phyloP scores from a whole-genome alignment of 257 asterid genomes.

The Craterostigma plantagineum region DNA sequence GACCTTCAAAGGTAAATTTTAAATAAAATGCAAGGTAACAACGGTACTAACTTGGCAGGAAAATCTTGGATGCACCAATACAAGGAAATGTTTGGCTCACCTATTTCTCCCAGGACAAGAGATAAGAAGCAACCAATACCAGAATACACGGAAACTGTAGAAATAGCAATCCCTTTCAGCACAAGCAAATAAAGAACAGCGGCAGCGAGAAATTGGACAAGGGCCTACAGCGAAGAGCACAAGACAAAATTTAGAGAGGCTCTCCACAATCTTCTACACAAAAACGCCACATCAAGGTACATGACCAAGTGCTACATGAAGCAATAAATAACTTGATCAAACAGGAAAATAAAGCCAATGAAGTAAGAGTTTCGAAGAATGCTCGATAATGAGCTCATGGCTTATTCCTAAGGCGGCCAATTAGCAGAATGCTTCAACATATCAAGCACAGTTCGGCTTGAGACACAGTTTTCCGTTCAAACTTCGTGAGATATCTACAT shows the following conservation, averaged over 20 bases:
- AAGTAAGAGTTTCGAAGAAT: background rate
- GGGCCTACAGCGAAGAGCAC: slow-evolving; percentile 26
- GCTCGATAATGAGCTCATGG: too few species aligned
- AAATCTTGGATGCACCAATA: background rate
- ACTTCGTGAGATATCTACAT: too few species aligned
- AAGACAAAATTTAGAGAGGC: background rate
- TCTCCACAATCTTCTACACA: background rate
- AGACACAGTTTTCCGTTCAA: too few species aligned
- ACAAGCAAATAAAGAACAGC: slow-evolving; percentile 17
- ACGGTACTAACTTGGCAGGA: background rate
- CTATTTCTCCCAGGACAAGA: slow-evolving; percentile 57
- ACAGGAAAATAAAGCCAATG: background rate
- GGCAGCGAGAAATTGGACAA: slow-evolving; percentile 32
- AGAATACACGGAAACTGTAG: slow-evolving; percentile 22
- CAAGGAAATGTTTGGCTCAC: slow-evolving; percentile 13
- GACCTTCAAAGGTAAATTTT: slow-evolving; percentile 33
- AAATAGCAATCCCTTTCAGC: slow-evolving; percentile 22
- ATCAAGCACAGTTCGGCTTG: too few species aligned
- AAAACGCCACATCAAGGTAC: slow-evolving; percentile 1
- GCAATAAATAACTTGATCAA: background rate
- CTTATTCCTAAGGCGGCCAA: background rate
- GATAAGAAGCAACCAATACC: slow-evolving; percentile 30
- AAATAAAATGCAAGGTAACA: background rate
- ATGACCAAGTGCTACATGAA: background rate
- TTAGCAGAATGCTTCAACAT: too few species aligned